phyloP scores from a whole-genome alignment of 1,284 basidiomycete species.

The Porodaedalea pini region DNA sequence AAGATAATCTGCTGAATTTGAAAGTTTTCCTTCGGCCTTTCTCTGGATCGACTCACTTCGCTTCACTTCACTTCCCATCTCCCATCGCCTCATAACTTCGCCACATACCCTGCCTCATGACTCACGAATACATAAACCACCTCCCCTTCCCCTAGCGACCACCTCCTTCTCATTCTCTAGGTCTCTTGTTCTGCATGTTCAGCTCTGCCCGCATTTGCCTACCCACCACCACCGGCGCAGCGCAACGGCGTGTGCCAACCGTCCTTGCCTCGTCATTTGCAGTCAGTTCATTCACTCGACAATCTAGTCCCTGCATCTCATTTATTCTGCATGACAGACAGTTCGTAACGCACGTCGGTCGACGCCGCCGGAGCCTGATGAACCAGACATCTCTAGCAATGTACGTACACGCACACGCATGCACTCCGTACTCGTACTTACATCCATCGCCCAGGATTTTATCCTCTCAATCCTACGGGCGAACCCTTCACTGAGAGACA shows the following conservation, averaged over 20 bases:
- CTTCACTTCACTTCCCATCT: too few species aligned
- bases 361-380: constrained; percentile 50
- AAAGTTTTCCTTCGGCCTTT: constrained; percentile 1
- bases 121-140: constrained; percentile 9
- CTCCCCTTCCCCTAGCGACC: not conserved
- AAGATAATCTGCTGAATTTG: not conserved
- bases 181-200: constrained; percentile 9
- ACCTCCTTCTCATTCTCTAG: not conserved
- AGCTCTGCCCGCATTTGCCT: constrained; percentile 8
- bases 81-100: constrained; percentile 3
- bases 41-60: not conserved
- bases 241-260: constrained; percentile 7
- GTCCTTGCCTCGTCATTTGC: constrained; percentile 15
- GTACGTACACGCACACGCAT: constrained; percentile 11
- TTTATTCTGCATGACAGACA: constrained; percentile 6
- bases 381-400: constrained; percentile 57
- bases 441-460: constrained; percentile 72
- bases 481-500: constrained; percentile 89
- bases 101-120: constrained; percentile 15
- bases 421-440: not conserved
- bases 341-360: constrained; percentile 7
- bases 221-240: constrained; percentile 6
- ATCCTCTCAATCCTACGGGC: constrained; percentile 93
- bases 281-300: constrained; percentile 1
- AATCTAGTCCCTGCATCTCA: not conserved